phyloP scores from a whole-genome alignment of 371 early-diverging fungal genomes.

The Mucor racemosus region DNA sequence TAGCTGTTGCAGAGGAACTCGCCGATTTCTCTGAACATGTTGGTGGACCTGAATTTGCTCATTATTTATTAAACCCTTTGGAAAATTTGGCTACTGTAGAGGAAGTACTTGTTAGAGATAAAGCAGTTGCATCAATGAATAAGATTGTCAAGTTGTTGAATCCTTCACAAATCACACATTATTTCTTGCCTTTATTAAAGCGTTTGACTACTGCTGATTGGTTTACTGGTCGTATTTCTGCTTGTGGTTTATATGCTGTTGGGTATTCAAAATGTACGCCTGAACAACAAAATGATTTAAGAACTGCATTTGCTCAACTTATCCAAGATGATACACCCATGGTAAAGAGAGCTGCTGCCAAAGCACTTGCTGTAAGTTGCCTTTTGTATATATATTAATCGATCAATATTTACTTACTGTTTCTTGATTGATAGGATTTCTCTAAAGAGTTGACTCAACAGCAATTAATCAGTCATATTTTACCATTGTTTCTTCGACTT shows the following conservation, averaged over 20 bases:
- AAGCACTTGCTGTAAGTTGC: conserved; percentile 76
- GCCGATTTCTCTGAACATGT: conserved; percentile 90
- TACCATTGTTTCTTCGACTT: conserved; percentile 79
- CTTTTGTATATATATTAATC: neutral
- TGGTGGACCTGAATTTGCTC: conserved; percentile 87
- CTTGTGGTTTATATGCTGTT: conserved; percentile 89
- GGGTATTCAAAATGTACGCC: conserved; percentile 76
- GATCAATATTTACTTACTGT: neutral
- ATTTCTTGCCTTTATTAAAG: conserved; percentile 88
- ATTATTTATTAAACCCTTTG: conserved; percentile 86
- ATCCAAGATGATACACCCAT: conserved; percentile 97
- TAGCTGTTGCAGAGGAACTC: conserved; percentile 95
- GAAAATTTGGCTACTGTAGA: conserved; percentile 97
- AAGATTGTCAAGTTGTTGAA: conserved; percentile 77
- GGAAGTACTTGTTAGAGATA: conserved; percentile 95
- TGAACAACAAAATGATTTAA: conserved; percentile 83
- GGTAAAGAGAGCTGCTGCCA: conserved; percentile 96
- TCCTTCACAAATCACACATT: conserved; percentile 82
- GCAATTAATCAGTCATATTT: conserved; percentile 67
- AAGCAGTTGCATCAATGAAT: conserved; percentile 93
- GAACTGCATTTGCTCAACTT: conserved; percentile 77
- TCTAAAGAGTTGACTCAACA: conserved; percentile 65
- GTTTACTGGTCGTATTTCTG: conserved; percentile 96
- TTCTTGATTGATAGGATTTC: conserved; percentile 4
- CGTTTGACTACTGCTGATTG: conserved; percentile 94